These are phyloP conservation scores for Tephrocybe sp. DNA, from an alignment of 768 basidiomycete species.

Conservation along the genomic window DNA sequence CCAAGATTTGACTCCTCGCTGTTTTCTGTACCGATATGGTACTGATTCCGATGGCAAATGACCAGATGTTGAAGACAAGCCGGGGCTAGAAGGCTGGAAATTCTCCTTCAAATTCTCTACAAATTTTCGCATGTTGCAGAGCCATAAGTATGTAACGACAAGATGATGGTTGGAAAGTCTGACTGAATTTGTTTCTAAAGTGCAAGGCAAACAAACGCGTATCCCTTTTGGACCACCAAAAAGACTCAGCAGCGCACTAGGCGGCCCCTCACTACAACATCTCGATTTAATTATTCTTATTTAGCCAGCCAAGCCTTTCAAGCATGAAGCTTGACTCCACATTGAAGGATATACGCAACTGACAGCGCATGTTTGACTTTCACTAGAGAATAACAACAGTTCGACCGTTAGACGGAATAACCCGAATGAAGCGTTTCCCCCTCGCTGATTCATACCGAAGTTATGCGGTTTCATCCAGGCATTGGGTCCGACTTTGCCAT, in stretches of 20 bases:
- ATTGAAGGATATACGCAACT: conserved; percentile 39
- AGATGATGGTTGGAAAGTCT: too few relatives aligned
- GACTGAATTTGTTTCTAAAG: background rate
- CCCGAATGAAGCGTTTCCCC: too few relatives aligned
- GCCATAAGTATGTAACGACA: too few relatives aligned
- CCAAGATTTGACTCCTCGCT: conserved; percentile 84
- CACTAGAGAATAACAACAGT: too few relatives aligned
- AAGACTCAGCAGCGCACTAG: too few relatives aligned
- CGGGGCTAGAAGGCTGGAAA: background rate
- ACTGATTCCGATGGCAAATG: background rate
- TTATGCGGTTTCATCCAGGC: too few relatives aligned
- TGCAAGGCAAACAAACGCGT: background rate
- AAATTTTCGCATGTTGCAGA: conserved; percentile 4
- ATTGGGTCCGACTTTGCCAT: too few relatives aligned
- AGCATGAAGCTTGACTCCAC: too few relatives aligned
- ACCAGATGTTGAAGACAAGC: background rate
- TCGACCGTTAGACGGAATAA: too few relatives aligned
- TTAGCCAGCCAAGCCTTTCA: conserved; percentile 38
- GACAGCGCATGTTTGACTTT: too few relatives aligned
- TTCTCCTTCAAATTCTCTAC: conserved; percentile 2
- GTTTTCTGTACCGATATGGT: conserved; percentile 61
- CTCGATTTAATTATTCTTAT: conserved; percentile 33
- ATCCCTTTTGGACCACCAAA: background rate
- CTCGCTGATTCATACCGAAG: too few relatives aligned
- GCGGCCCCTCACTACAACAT: too few relatives aligned